A percentile compares a stretch with the other conserved stretches of the same genome.
Conservation (phyloP, 805 yeast species). For the Schwanniomyces yamadae region DNA sequence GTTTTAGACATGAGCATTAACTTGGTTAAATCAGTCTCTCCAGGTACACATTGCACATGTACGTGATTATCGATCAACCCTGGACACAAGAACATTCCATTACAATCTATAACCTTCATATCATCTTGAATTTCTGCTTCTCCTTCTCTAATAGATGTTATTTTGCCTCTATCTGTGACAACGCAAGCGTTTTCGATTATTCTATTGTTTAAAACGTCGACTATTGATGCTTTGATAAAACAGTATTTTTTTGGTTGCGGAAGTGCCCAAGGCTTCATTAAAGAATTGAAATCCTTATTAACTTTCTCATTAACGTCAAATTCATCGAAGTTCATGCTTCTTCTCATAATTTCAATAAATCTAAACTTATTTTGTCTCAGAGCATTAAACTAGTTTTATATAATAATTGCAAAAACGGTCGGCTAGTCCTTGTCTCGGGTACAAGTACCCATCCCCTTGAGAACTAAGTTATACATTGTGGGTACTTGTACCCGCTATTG, state of each 20-base stretch:
- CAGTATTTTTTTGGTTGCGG: slow-evolving; percentile 17
- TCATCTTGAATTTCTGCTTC: slow-evolving; percentile 3
- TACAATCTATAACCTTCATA: slow-evolving; percentile 16
- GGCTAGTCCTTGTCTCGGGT: neutral
- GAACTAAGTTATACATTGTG: neutral
- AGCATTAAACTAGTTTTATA: neutral
- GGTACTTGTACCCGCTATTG: neutral
- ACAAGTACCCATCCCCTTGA: no score
- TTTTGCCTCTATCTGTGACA: slow-evolving; percentile 15
- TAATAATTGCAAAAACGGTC: neutral
- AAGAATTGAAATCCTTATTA: slow-evolving; percentile 15
- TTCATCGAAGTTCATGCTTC: neutral
- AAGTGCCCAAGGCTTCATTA: slow-evolving; percentile 22
- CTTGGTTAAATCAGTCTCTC: slow-evolving; percentile 17
- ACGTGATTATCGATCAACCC: slow-evolving; percentile 26
- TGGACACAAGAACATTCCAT: slow-evolving; percentile 23
- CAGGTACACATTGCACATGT: slow-evolving; percentile 21
- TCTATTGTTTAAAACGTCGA: slow-evolving; percentile 16
- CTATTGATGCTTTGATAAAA: slow-evolving; percentile 16
- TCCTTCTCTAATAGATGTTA: slow-evolving; percentile 8
- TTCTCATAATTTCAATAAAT: neutral
- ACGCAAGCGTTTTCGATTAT: slow-evolving; percentile 13
- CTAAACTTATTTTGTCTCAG: neutral
- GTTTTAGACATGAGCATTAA: slow-evolving; percentile 16
- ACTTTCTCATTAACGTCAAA: slow-evolving; percentile 24